phyloP scores from a whole-genome alignment of 140 eudicot species.

The Ambrosia hybrid region DNA sequence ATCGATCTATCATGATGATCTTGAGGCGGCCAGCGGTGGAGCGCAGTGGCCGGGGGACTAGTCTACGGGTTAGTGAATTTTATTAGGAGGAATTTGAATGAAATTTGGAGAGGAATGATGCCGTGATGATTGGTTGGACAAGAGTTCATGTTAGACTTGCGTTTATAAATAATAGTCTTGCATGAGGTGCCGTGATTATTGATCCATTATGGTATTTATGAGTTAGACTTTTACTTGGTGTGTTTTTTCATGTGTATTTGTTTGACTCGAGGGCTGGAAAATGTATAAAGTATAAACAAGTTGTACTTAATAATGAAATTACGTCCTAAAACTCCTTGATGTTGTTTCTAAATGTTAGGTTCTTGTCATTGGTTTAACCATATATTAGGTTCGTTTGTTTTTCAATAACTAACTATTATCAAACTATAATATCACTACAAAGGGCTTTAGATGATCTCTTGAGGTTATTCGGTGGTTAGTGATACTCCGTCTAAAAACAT shows the following conservation, averaged over 20 bases:
- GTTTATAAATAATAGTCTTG: background rate
- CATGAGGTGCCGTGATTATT: slow-evolving; percentile 9
- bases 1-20: slow-evolving; percentile 22
- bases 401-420: no score
- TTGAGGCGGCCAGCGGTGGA: background rate
- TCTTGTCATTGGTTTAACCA: no score
- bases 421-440: no score
- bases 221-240: background rate
- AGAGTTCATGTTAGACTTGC: slow-evolving; percentile 15
- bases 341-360: no score
- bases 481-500: no score
- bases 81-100: slow-evolving; percentile 2
- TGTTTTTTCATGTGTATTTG: slow-evolving; percentile 2
- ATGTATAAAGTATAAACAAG: no score
- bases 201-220: background rate
- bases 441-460: no score
- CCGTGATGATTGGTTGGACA: slow-evolving; percentile 10
- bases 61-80: background rate
- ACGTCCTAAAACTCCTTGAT: no score
- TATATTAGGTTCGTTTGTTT: no score
- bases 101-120: background rate
- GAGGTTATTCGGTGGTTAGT: no score
- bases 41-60: background rate
- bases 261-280: background rate
- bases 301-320: no score